phyloP scores from a whole-genome alignment of 2,329 filamentous ascomycete species.

The Ophiocordyceps unilateralis region DNA sequence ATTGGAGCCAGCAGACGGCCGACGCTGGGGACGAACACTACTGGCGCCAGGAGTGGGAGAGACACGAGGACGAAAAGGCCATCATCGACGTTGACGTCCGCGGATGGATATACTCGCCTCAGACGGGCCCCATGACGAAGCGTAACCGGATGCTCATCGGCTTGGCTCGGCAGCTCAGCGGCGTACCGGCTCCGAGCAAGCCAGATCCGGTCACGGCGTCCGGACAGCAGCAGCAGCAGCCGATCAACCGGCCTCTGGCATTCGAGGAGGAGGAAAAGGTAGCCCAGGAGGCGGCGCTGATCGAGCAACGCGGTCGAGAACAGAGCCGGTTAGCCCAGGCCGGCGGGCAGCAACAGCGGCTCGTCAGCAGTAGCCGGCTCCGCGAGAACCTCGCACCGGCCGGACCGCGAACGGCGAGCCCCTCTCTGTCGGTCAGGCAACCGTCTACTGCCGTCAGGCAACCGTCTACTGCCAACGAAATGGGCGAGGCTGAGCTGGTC shows the following conservation, averaged over 20 bases:
- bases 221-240: conserved; percentile 3
- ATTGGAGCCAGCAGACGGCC: conserved; percentile 14
- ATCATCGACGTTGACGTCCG: conserved; percentile 88
- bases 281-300: conserved; percentile 56
- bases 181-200: conserved; percentile 51
- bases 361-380: not conserved
- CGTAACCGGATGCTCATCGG: conserved; percentile 79
- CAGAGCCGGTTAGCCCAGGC: conserved; percentile 54
- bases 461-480: conserved; percentile 29
- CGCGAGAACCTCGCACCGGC: conserved; percentile 18
- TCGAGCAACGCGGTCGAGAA: conserved; percentile 52
- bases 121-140: conserved; percentile 66
- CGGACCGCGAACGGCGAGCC: conserved; percentile 23
- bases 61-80: conserved; percentile 64
- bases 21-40: conserved; percentile 48
- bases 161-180: conserved; percentile 72
- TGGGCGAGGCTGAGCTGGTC: conserved; percentile 59
- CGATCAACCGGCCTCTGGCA: conserved; percentile 7
- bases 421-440: conserved; percentile 20
- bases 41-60: conserved; percentile 65
- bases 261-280: conserved; percentile 44
- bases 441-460: conserved; percentile 16
- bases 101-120: conserved; percentile 87
- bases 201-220: conserved; percentile 15
- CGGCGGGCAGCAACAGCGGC: conserved; percentile 43